phyloP scores from a whole-genome alignment of 306 rosid genomes.

The Sicyos baderoa region DNA sequence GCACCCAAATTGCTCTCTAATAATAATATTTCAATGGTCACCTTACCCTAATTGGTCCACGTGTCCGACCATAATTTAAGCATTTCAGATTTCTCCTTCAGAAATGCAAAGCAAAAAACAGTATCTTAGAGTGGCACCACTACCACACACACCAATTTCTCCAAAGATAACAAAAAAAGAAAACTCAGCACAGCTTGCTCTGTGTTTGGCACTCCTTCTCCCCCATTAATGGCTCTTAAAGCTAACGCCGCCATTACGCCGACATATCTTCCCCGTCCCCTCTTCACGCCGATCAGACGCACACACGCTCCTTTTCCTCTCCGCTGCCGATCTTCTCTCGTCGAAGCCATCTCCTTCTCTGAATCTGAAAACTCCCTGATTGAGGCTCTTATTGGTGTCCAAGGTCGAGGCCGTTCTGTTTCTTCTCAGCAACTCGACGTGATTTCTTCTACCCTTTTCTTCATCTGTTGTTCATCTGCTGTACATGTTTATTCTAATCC shows the following conservation, averaged over 20 bases:
- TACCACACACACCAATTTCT: not conserved
- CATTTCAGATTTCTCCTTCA: not conserved
- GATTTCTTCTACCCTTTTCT: not conserved
- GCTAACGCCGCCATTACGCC: not conserved
- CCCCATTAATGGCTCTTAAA: not conserved
- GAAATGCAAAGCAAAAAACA: not conserved
- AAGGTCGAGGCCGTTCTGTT: constrained; percentile 91
- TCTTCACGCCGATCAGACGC: constrained; percentile 16
- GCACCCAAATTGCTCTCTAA: too few relatives aligned
- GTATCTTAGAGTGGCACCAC: not conserved
- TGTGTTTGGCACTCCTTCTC: not conserved
- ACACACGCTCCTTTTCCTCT: not conserved
- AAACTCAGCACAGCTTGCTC: not conserved
- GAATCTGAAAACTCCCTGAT: constrained; percentile 61
- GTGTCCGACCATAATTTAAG: not conserved
- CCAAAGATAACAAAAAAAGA: not conserved
- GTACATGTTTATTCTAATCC: not conserved
- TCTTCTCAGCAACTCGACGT: constrained; percentile 71
- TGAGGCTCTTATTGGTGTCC: constrained; percentile 66
- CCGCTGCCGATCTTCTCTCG: constrained; percentile 26
- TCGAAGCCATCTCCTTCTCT: constrained; percentile 34
- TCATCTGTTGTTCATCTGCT: not conserved
- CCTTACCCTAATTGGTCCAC: not conserved
- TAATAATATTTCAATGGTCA: too few relatives aligned
- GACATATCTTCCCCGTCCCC: not conserved